Conservation (phyloP, 257 asterid species). For the Haberlea rhodopensis region DNA sequence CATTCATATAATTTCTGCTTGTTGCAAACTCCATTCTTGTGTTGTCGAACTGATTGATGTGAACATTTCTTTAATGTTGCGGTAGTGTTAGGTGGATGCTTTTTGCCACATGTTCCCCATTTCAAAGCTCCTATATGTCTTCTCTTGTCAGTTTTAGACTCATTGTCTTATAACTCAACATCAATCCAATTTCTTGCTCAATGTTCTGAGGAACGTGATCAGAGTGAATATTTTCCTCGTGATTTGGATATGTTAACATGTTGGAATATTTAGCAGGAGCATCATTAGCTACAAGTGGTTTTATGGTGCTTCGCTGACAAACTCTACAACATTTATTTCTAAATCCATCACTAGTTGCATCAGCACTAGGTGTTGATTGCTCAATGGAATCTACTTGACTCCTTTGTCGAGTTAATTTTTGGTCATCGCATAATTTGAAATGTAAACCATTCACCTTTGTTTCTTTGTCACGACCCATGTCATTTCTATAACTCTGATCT, state of each 20-base stretch:
- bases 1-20: constrained; percentile 11
- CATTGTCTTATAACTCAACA: too few relatives aligned
- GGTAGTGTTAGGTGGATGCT: constrained; percentile 1
- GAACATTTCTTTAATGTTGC: too few relatives aligned
- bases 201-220: too few relatives aligned
- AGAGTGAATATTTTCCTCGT: constrained; percentile 23
- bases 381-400: neutral
- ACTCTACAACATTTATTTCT: constrained; percentile 41
- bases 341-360: constrained; percentile 25
- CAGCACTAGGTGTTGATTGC: constrained; percentile 20
- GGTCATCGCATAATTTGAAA: constrained; percentile 14
- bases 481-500: constrained; percentile 18
- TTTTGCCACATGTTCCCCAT: too few relatives aligned
- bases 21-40: constrained; percentile 20
- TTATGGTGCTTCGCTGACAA: constrained; percentile 42
- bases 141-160: too few relatives aligned
- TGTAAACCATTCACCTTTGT: constrained; percentile 3
- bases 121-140: too few relatives aligned
- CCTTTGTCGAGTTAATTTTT: constrained; percentile 7
- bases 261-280: constrained; percentile 18
- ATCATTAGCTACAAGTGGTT: constrained; percentile 25
- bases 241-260: constrained; percentile 16
- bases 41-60: constrained; percentile 17
- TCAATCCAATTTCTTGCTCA: too few relatives aligned
- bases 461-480: constrained; percentile 5